phyloP scores from a whole-genome alignment of 2,329 filamentous ascomycete genomes.

The Fusarium falciforme region DNA sequence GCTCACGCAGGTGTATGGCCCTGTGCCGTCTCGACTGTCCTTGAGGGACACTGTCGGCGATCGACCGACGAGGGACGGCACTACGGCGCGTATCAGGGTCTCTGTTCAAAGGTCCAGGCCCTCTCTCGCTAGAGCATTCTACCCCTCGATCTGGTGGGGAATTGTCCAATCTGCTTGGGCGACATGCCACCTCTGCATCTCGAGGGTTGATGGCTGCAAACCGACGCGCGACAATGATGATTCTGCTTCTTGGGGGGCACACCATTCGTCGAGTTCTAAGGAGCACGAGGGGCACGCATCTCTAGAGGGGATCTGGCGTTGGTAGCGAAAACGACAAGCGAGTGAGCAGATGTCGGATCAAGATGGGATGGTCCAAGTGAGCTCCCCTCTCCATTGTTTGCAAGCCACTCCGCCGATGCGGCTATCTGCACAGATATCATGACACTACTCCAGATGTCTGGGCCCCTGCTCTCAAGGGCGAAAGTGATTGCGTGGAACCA shows the following conservation, averaged over 20 bases:
- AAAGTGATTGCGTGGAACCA: constrained; percentile 31
- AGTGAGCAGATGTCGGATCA: constrained; percentile 30
- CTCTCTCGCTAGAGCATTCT: constrained; percentile 18
- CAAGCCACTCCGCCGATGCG: constrained; percentile 31
- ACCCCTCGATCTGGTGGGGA: constrained; percentile 45
- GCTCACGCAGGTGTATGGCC: constrained; percentile 4
- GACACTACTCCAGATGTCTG: constrained; percentile 13
- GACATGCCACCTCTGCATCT: constrained; percentile 44
- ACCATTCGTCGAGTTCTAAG: constrained; percentile 17
- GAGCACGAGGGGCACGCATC: constrained; percentile 11
- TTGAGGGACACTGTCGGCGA: constrained; percentile 15
- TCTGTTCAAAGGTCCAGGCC: constrained; percentile 1
- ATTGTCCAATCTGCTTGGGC: constrained; percentile 40
- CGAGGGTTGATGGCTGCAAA: constrained; percentile 16
- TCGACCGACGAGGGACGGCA: constrained; percentile 16
- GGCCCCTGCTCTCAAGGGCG: constrained; percentile 6
- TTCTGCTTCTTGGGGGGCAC: constrained; percentile 2
- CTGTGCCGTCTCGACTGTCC: constrained; percentile 6
- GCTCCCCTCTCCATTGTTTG: constrained; percentile 2
- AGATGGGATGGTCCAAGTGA: constrained; percentile 20
- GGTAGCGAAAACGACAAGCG: constrained; percentile 12
- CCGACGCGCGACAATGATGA: constrained; percentile 23
- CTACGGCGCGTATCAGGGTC: constrained; percentile 18
- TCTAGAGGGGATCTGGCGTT: constrained; percentile 13
- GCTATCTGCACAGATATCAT: constrained; percentile 37